These are phyloP conservation scores for Sedum album DNA, from an alignment of 164 flowering plant genomes.

Conservation along the genomic window DNA sequence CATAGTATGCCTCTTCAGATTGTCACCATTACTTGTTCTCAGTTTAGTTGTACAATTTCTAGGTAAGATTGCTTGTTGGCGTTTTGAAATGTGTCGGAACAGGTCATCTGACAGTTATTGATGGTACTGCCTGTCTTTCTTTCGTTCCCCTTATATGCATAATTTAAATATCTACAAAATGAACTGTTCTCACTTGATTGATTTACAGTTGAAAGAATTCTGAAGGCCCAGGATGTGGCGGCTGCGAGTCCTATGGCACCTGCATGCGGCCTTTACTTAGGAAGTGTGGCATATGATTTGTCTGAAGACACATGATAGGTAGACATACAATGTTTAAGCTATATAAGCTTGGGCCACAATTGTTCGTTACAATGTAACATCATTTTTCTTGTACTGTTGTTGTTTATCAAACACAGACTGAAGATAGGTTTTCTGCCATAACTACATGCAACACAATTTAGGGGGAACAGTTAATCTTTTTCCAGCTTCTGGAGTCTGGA, in stretches of 20 bases:
- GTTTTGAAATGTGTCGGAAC: slow-evolving; percentile 79
- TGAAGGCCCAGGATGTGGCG: slow-evolving; percentile 61
- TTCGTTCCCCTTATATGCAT: background rate
- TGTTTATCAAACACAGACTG: too few species aligned
- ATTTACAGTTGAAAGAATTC: slow-evolving; percentile 64
- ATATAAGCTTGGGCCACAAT: too few species aligned
- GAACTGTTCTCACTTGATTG: background rate
- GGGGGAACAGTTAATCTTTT: too few species aligned
- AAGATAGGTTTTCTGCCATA: too few species aligned
- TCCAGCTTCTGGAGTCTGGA: too few species aligned
- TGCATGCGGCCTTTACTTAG: slow-evolving; percentile 88
- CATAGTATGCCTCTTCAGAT: background rate
- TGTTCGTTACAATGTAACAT: too few species aligned
- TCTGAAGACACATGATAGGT: slow-evolving; percentile 21
- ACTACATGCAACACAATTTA: too few species aligned
- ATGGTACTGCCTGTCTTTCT: slow-evolving; percentile 37
- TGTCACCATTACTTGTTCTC: background rate
- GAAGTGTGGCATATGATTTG: slow-evolving; percentile 68
- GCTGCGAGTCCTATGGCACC: slow-evolving; percentile 94
- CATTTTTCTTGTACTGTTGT: too few species aligned
- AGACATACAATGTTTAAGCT: background rate
- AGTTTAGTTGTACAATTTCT: slow-evolving; percentile 11
- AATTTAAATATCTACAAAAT: background rate
- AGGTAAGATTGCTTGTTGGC: slow-evolving; percentile 92
- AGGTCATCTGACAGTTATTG: slow-evolving; percentile 51